Conservation (phyloP, 108 stramenopile genomes). For the Craspedostauros australis region DNA sequence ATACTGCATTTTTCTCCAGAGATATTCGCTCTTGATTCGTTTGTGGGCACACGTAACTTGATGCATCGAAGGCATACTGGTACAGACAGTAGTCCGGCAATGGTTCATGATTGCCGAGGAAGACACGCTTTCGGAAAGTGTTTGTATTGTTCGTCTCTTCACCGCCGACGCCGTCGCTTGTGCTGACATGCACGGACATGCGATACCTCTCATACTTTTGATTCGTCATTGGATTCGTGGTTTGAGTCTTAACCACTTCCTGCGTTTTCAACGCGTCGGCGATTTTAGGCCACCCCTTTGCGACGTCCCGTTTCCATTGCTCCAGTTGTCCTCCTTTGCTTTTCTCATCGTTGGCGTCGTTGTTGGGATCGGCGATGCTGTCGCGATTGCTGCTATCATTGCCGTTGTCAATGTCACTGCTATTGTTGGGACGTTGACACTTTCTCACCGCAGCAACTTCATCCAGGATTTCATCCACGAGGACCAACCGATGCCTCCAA, state of each 20-base stretch:
- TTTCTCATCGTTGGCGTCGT: no score
- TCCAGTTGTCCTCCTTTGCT: conserved; percentile 17
- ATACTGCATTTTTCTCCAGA: conserved; percentile 45
- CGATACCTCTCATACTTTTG: conserved; percentile 67
- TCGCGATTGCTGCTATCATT: no score
- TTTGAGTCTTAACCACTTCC: conserved; percentile 50
- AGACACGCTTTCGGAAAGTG: conserved; percentile 39
- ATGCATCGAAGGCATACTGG: conserved; percentile 42
- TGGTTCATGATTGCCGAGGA: conserved; percentile 58
- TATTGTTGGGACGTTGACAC: no score
- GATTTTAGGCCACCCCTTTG: conserved; percentile 54
- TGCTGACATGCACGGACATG: conserved; percentile 47
- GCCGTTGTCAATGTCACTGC: no score
- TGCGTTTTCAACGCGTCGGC: conserved; percentile 37
- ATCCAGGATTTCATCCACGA: conserved; percentile 48
- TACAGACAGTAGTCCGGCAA: conserved; percentile 42
- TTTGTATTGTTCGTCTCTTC: no score
- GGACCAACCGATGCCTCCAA: conserved; percentile 56
- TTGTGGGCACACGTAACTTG: conserved; percentile 35
- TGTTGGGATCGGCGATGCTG: no score
- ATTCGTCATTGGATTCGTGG: conserved; percentile 66
- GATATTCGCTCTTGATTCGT: conserved; percentile 20
- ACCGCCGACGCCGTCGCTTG: no score
- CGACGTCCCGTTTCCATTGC: conserved; percentile 64
- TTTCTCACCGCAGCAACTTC: conserved; percentile 19